Conservation (phyloP, 768 basidiomycete species). For the Suillus paluster region DNA sequence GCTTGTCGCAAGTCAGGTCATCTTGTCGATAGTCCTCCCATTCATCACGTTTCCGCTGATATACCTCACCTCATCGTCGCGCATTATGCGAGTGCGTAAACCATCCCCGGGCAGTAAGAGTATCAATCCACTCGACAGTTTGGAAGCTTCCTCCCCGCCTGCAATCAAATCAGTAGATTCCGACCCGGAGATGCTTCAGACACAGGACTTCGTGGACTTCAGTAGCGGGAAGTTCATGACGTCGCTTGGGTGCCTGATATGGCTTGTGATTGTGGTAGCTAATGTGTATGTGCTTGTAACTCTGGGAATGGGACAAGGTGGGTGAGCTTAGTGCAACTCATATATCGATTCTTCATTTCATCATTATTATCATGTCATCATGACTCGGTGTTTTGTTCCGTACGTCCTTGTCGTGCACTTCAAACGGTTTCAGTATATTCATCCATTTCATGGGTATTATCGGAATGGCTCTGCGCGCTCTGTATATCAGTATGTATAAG, state of each 20-base stretch:
- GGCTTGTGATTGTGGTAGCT: slow-evolving; percentile 67
- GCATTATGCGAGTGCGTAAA: slow-evolving; percentile 72
- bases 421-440: too few species aligned
- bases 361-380: too few species aligned
- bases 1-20: slow-evolving; percentile 86
- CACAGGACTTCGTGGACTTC: slow-evolving; percentile 56
- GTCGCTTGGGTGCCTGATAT: slow-evolving; percentile 57
- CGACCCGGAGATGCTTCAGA: slow-evolving; percentile 15
- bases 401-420: too few species aligned
- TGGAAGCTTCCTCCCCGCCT: not conserved
- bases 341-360: too few species aligned
- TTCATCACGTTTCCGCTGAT: slow-evolving; percentile 83
- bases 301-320: slow-evolving; percentile 48
- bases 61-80: too few species aligned
- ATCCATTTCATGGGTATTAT: too few species aligned
- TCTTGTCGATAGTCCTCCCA: slow-evolving; percentile 81
- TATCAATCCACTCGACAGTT: not conserved
- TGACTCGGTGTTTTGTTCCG: too few species aligned
- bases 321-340: slow-evolving; percentile 4
- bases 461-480: not conserved
- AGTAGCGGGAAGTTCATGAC: slow-evolving; percentile 61
- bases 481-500: not conserved
- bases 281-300: slow-evolving; percentile 78
- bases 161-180: not conserved
- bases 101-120: slow-evolving; percentile 25